These are phyloP conservation scores for Blastobotrys arbuscula DNA, from an alignment of 1,139 yeast genomes.

Conservation along the genomic window DNA sequence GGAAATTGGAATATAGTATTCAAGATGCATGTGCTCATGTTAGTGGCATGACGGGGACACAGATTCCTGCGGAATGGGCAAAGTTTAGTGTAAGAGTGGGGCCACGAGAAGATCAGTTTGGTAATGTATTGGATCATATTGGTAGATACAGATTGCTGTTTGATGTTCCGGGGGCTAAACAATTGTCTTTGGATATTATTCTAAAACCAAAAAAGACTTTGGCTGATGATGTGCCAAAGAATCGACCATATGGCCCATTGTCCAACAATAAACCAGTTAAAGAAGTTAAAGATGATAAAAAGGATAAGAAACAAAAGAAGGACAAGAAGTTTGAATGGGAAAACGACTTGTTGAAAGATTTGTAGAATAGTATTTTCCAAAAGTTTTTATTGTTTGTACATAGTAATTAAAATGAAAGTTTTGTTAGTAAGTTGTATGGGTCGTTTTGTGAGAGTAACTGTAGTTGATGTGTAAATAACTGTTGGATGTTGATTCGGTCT, in stretches of 20 bases:
- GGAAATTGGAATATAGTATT: slow-evolving; percentile 13
- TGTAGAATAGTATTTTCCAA: slow-evolving; percentile 2
- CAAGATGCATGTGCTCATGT: slow-evolving; percentile 20
- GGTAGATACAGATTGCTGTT: slow-evolving; percentile 13
- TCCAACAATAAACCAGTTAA: not conserved
- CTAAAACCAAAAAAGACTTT: slow-evolving; percentile 4
- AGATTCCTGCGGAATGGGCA: slow-evolving; percentile 11
- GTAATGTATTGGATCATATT: slow-evolving; percentile 10
- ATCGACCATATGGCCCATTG: slow-evolving; percentile 13
- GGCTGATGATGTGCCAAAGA: slow-evolving; percentile 7
- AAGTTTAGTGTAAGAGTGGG: slow-evolving; percentile 11
- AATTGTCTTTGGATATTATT: slow-evolving; percentile 2
- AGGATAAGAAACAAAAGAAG: slow-evolving; percentile 8
- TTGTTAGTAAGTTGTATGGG: not conserved
- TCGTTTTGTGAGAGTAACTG: not conserved
- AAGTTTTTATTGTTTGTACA: slow-evolving; percentile 7
- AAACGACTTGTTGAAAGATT: slow-evolving; percentile 18
- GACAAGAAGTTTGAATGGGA: slow-evolving; percentile 28
- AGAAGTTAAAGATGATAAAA: slow-evolving; percentile 7
- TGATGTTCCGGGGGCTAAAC: slow-evolving; percentile 4
- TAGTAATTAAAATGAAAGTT: not conserved
- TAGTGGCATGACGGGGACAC: slow-evolving; percentile 20
- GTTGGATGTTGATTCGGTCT: not conserved
- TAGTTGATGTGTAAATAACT: not conserved
- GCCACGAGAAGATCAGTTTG: slow-evolving; percentile 4